Evolutionary conservation across 495 filamentous ascomycete species (phyloP).

Genomic region (Xylaria palmicola): DNA sequence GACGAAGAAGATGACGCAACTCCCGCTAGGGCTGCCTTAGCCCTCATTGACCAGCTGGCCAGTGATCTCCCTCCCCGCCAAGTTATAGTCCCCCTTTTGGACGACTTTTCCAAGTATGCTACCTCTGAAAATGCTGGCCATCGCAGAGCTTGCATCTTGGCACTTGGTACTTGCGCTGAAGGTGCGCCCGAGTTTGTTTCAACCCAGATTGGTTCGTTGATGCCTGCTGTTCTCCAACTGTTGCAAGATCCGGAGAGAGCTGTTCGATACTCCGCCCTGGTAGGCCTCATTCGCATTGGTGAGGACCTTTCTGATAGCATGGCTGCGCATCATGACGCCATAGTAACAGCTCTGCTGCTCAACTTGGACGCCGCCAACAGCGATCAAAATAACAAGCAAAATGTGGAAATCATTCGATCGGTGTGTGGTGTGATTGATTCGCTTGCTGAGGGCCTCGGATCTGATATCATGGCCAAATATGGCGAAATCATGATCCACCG

Average conservation of each 20-base stretch:
- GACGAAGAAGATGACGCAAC: constrained; percentile 89
- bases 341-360: constrained; percentile 81
- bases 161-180: constrained; percentile 91
- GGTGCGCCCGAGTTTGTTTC: constrained; percentile 95
- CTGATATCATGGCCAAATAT: constrained; percentile 76
- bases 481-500: constrained; percentile 79
- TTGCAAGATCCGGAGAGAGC: constrained; percentile 77
- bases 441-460: constrained; percentile 84
- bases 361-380: constrained; percentile 78
- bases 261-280: constrained; percentile 82
- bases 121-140: constrained; percentile 67
- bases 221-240: constrained; percentile 81
- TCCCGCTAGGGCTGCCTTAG: constrained; percentile 82
- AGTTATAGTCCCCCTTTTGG: constrained; percentile 88
- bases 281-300: constrained; percentile 81
- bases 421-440: constrained; percentile 90
- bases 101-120: constrained; percentile 78
- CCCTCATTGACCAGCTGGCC: constrained; percentile 84
- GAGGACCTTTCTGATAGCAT: constrained; percentile 92
- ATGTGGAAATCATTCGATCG: constrained; percentile 79
- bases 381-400: constrained; percentile 57
- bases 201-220: constrained; percentile 80
- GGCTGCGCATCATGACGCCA: constrained; percentile 71
- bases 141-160: constrained; percentile 85
- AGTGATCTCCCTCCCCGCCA: constrained; percentile 86